These are phyloP conservation scores for Saccharomycopsis sp. DNA, from an alignment of 805 yeast genomes.

Conservation along the genomic window DNA sequence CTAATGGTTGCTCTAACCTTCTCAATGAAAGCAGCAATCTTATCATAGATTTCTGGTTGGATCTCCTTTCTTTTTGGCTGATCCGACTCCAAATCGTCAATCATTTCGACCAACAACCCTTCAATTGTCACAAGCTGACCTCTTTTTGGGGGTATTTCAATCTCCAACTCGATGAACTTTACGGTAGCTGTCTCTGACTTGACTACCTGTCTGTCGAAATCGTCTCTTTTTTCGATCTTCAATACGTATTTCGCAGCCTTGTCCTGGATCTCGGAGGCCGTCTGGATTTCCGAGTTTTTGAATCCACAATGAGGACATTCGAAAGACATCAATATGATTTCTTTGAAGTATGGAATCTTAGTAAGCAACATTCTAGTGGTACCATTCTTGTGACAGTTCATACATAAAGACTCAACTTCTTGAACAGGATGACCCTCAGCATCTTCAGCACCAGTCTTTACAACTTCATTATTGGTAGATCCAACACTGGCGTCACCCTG, in stretches of 20 bases:
- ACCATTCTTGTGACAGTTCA: slow-evolving; percentile 90
- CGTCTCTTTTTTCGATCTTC: slow-evolving; percentile 60
- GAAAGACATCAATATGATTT: slow-evolving; percentile 89
- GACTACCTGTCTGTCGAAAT: slow-evolving; percentile 84
- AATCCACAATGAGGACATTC: slow-evolving; percentile 93
- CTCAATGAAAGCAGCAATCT: slow-evolving; percentile 61
- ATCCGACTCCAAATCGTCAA: slow-evolving; percentile 69
- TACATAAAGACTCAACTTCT: slow-evolving; percentile 90
- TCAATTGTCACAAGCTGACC: slow-evolving; percentile 93
- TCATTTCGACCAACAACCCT: slow-evolving; percentile 79
- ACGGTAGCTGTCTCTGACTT: slow-evolving; percentile 83
- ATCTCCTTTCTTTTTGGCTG: slow-evolving; percentile 71
- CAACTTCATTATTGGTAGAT: slow-evolving; percentile 31
- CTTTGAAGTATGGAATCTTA: slow-evolving; percentile 84
- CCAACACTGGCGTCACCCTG: slow-evolving; percentile 24
- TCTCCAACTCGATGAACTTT: slow-evolving; percentile 74
- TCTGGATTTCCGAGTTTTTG: slow-evolving; percentile 87
- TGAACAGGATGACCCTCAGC: slow-evolving; percentile 91
- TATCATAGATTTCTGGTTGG: slow-evolving; percentile 69
- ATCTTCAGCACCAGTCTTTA: slow-evolving; percentile 73
- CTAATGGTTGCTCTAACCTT: slow-evolving; percentile 54
- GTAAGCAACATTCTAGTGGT: slow-evolving; percentile 78
- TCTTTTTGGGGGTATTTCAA: slow-evolving; percentile 91
- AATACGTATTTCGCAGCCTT: slow-evolving; percentile 74
- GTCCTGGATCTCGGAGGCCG: slow-evolving; percentile 89